Evolutionary conservation across 306 rosid genomes (phyloP).

Genomic region (Glycine tomentella): DNA sequence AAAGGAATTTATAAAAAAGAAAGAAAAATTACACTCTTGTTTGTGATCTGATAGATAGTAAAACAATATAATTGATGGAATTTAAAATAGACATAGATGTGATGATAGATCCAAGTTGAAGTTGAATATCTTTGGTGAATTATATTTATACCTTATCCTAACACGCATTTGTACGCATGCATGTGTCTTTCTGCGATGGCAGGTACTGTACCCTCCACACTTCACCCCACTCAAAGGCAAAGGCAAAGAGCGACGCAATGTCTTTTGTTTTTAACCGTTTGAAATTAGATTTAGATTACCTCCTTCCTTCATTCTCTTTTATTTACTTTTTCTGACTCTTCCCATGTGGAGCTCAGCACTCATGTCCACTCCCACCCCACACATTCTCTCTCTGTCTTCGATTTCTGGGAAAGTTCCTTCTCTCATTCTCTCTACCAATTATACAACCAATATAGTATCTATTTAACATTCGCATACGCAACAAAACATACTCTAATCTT

Average conservation of each 20-base stretch:
- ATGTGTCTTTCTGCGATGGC: slow-evolving; percentile 38
- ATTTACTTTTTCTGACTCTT: slow-evolving; percentile 69
- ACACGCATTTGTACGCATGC: slow-evolving; percentile 52
- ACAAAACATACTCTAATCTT: not conserved
- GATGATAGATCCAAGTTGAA: no score
- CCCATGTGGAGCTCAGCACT: slow-evolving; percentile 78
- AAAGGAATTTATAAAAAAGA: not conserved
- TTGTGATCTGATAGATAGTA: no score
- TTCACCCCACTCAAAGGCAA: not conserved
- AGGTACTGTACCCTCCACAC: slow-evolving; percentile 45
- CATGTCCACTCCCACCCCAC: slow-evolving; percentile 64
- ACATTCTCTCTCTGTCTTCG: slow-evolving; percentile 53
- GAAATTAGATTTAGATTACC: not conserved
- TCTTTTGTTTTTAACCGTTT: no score
- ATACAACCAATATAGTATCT: no score
- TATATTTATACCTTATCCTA: slow-evolving; percentile 40
- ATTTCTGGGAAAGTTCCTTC: slow-evolving; percentile 69
- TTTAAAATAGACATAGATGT: no score
- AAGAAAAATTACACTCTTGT: no score
- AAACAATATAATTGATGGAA: not conserved
- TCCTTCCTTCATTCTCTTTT: not conserved
- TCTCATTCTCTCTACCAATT: no score
- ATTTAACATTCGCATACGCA: slow-evolving; percentile 6
- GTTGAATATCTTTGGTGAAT: not conserved
- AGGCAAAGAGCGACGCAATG: slow-evolving; percentile 4